phyloP scores from a whole-genome alignment of 441 rosid genomes.

The Oxalis stricta region DNA sequence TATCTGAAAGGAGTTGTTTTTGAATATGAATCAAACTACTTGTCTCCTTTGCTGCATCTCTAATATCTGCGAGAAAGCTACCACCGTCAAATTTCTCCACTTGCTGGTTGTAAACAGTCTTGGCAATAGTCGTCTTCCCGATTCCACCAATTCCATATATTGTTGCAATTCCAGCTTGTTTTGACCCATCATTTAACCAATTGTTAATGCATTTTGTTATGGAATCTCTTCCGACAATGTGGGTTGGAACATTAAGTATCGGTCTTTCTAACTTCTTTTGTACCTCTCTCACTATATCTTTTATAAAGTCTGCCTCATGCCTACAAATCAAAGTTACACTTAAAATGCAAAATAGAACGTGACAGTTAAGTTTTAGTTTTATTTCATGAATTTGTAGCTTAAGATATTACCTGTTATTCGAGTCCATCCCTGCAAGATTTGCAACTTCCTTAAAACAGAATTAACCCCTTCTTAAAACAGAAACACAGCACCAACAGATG shows the following conservation, averaged over 20 bases:
- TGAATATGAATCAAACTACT: slow-evolving; percentile 11
- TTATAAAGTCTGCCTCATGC: slow-evolving; percentile 11
- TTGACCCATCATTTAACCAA: slow-evolving; percentile 6
- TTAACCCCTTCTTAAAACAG: no score
- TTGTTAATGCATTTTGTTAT: slow-evolving; percentile 4
- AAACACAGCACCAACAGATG: no score
- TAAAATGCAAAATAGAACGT: background rate
- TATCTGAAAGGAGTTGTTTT: no score
- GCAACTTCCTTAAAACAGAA: no score
- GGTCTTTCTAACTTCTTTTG: background rate
- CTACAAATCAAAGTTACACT: slow-evolving; percentile 4
- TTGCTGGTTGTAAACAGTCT: slow-evolving; percentile 7
- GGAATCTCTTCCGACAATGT: slow-evolving; percentile 14
- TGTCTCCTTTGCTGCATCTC: slow-evolving; percentile 8
- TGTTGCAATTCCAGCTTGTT: slow-evolving; percentile 4
- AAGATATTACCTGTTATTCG: background rate
- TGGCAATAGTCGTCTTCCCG: slow-evolving; percentile 19
- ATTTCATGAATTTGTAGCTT: background rate
- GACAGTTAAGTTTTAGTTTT: background rate
- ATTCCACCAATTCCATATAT: slow-evolving; percentile 15
- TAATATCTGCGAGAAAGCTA: slow-evolving; percentile 15
- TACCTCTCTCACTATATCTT: slow-evolving; percentile 9
- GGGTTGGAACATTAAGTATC: background rate
- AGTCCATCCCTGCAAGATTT: background rate
- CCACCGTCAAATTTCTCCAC: slow-evolving; percentile 5